Evolutionary conservation across 2,329 filamentous ascomycete genomes (phyloP).

Genomic region (Fusarium siculi): DNA sequence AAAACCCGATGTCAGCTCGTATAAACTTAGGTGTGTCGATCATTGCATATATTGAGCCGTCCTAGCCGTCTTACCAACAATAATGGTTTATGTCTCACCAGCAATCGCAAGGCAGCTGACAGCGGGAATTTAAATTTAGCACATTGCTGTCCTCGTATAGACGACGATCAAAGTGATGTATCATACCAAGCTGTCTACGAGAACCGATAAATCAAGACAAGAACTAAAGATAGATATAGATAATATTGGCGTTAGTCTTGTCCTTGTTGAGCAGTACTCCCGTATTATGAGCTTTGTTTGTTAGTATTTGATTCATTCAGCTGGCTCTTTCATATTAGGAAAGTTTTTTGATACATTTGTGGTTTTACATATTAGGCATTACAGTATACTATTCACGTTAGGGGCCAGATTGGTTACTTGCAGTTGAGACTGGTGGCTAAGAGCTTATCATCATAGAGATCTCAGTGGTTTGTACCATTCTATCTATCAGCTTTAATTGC

Average conservation of each 20-base stretch:
- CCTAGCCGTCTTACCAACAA: background rate
- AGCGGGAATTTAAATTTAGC: background rate
- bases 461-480: too few species aligned
- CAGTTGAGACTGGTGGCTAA: too few species aligned
- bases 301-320: background rate
- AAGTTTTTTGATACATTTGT: background rate
- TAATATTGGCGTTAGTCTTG: background rate
- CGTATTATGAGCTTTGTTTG: fast-evolving
- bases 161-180: background rate
- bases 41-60: background rate
- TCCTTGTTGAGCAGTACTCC: background rate
- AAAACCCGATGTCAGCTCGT: background rate
- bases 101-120: background rate
- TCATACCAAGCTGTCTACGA: background rate
- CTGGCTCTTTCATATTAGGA: background rate
- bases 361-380: background rate
- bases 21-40: background rate
- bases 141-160: background rate
- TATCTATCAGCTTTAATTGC: too few species aligned
- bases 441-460: too few species aligned
- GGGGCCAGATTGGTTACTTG: too few species aligned
- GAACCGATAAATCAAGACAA: background rate
- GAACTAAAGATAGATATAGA: background rate
- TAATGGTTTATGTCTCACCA: background rate
- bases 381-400: too few species aligned